These are phyloP conservation scores for Rhodomyrtus psidioides DNA, from an alignment of 441 rosid species.

Conservation along the genomic window DNA sequence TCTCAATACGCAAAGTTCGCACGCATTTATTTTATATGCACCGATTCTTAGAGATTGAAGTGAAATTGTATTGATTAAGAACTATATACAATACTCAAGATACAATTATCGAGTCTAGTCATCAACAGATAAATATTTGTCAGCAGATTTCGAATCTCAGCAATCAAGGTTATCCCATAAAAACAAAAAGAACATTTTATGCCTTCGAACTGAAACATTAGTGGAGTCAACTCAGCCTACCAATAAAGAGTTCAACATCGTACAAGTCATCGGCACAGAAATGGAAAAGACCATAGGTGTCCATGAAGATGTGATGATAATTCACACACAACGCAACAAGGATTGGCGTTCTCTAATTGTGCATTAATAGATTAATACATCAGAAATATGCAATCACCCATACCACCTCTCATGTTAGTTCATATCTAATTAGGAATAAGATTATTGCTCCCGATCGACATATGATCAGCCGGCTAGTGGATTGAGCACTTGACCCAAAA, in stretches of 20 bases:
- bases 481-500: slow-evolving; percentile 60
- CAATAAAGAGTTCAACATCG: background rate
- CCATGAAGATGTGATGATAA: background rate
- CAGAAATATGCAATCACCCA: background rate
- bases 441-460: background rate
- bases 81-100: background rate
- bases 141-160: background rate
- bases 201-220: background rate
- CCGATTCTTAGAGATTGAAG: background rate
- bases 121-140: background rate
- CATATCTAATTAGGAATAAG: background rate
- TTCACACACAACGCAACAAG: background rate
- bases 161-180: background rate
- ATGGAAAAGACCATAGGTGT: background rate
- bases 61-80: background rate
- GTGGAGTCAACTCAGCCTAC: background rate
- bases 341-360: background rate
- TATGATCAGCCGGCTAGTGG: slow-evolving; percentile 27
- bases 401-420: background rate
- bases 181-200: background rate
- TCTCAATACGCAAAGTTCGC: background rate
- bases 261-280: background rate
- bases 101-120: background rate
- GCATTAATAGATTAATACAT: background rate
- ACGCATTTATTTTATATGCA: background rate